phyloP scores from a whole-genome alignment of 768 basidiomycete species.

The Hygrocybe coccinea region DNA sequence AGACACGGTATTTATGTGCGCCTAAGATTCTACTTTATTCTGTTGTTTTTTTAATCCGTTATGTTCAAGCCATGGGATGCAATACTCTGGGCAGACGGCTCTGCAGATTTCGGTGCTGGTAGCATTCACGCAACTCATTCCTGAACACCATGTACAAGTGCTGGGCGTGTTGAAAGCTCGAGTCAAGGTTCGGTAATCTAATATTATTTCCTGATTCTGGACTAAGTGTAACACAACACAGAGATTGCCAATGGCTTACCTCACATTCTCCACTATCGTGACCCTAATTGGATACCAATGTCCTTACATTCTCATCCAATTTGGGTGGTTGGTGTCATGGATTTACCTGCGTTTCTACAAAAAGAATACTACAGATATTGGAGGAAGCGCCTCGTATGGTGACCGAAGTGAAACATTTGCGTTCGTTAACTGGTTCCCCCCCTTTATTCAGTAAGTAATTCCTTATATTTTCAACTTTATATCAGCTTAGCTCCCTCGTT shows the following conservation, averaged over 20 bases:
- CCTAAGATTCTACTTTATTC: constrained; percentile 12
- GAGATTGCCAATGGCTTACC: constrained; percentile 91
- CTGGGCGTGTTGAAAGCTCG: constrained; percentile 78
- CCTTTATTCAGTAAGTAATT: constrained; percentile 77
- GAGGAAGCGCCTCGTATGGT: constrained; percentile 70
- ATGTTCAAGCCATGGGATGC: constrained; percentile 68
- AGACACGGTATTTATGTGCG: constrained; percentile 76
- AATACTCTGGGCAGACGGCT: constrained; percentile 90
- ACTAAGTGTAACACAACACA: constrained; percentile 29
- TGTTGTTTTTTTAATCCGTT: constrained; percentile 12
- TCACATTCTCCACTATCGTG: constrained; percentile 83
- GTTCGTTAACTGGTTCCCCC: constrained; percentile 94
- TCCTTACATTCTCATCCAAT: constrained; percentile 92
- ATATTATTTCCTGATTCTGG: constrained; percentile 9
- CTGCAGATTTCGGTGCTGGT: constrained; percentile 86
- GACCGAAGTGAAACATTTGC: constrained; percentile 97
- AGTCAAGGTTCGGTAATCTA: constrained; percentile 68
- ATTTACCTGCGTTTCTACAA: constrained; percentile 97
- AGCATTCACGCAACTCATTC: constrained; percentile 95
- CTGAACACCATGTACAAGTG: constrained; percentile 95
- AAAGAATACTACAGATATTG: constrained; percentile 65
- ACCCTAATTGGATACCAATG: constrained; percentile 80
- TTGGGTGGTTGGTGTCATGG: constrained; percentile 98
- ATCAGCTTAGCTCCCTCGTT: constrained; percentile 5
- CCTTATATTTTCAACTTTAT: background rate